Evolutionary conservation across 2,329 filamentous ascomycete species (phyloP).

Genomic region (Leptographium radiaticola): DNA sequence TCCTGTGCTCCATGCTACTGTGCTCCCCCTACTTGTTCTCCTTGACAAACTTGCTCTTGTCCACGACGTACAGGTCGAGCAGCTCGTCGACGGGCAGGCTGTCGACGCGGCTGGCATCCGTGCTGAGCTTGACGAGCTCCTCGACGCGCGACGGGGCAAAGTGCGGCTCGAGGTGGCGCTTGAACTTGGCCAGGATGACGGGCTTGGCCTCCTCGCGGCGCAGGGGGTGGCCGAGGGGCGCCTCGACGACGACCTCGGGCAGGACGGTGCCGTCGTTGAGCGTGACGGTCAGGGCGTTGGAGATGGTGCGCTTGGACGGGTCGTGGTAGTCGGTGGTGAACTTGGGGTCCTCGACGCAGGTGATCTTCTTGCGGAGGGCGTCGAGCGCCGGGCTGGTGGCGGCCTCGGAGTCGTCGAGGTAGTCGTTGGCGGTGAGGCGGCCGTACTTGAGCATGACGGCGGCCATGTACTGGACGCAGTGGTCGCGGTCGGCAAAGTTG

Average conservation of each 20-base stretch:
- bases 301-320: slow-evolving; percentile 85
- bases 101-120: slow-evolving; percentile 64
- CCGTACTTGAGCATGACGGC: slow-evolving; percentile 92
- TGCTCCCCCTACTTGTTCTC: slow-evolving; percentile 9
- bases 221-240: slow-evolving; percentile 82
- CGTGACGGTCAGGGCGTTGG: slow-evolving; percentile 89
- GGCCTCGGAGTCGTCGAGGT: slow-evolving; percentile 83
- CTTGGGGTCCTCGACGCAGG: slow-evolving; percentile 89
- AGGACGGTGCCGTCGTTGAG: slow-evolving; percentile 88
- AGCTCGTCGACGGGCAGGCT: slow-evolving; percentile 80
- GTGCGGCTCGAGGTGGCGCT: slow-evolving; percentile 79
- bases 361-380: slow-evolving; percentile 83
- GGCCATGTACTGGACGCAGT: slow-evolving; percentile 99
- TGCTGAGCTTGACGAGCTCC: slow-evolving; percentile 68
- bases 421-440: slow-evolving; percentile 85
- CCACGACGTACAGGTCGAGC: slow-evolving; percentile 64
- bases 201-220: slow-evolving; percentile 95
- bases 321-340: slow-evolving; percentile 96
- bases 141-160: slow-evolving; percentile 65
- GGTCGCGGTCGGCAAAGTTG: slow-evolving; percentile 98
- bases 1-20: not conserved
- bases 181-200: slow-evolving; percentile 89
- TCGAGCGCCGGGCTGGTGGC: slow-evolving; percentile 83
- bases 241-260: slow-evolving; percentile 84
- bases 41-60: slow-evolving; percentile 45